These are phyloP conservation scores for Geosmithia flava DNA, from an alignment of 2,329 filamentous ascomycete species.

Conservation along the genomic window DNA sequence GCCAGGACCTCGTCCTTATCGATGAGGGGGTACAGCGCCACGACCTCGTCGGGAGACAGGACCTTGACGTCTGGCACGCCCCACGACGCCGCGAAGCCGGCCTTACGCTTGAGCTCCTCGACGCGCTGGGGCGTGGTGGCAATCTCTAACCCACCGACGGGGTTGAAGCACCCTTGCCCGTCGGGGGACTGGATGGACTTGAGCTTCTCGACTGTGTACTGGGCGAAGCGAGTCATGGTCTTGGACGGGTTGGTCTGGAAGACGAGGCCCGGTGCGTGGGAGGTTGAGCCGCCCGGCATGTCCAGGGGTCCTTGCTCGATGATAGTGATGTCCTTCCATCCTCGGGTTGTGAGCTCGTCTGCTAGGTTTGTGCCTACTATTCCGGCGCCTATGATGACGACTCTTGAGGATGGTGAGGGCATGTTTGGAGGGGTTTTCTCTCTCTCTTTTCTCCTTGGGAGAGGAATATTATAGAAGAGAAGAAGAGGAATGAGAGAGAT, in stretches of 20 bases:
- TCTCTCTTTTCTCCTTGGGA: too few relatives aligned
- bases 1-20: conserved; percentile 41
- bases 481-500: too few relatives aligned
- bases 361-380: conserved; percentile 53
- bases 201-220: conserved; percentile 50
- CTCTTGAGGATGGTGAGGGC: conserved; percentile 9
- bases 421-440: neutral
- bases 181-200: conserved; percentile 28
- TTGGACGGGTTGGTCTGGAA: conserved; percentile 49
- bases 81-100: conserved; percentile 48
- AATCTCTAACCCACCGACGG: conserved; percentile 49
- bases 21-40: conserved; percentile 39
- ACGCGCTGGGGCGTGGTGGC: conserved; percentile 46
- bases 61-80: conserved; percentile 39
- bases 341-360: conserved; percentile 48
- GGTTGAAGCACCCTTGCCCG: conserved; percentile 40
- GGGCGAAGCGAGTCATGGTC: conserved; percentile 44
- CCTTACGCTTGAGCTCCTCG: conserved; percentile 49
- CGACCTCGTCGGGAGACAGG: conserved; percentile 37
- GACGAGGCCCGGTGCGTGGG: conserved; percentile 51
- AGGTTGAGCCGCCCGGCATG: conserved; percentile 54
- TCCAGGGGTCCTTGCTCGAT: conserved; percentile 50
- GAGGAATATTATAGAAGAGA: too few relatives aligned
- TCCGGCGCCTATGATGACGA: conserved; percentile 50
- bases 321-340: conserved; percentile 52